These are phyloP conservation scores for Psilocybe cyanescens DNA, from an alignment of 768 basidiomycete genomes.

Conservation along the genomic window DNA sequence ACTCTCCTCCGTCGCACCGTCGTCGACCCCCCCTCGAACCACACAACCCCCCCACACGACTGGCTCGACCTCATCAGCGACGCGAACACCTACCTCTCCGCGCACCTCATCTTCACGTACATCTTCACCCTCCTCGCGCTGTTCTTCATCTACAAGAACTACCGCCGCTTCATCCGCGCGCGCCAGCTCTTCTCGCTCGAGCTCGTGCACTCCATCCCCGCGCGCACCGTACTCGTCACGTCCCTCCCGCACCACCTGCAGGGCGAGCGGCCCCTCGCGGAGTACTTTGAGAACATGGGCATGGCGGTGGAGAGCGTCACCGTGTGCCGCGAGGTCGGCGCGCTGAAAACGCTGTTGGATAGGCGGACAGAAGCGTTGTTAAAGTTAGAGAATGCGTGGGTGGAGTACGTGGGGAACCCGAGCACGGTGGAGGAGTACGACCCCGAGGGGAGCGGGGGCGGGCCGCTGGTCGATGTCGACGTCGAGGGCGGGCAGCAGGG, in stretches of 20 bases:
- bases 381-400: constrained; percentile 84
- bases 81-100: constrained; percentile 85
- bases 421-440: constrained; percentile 84
- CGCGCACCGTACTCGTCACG: constrained; percentile 89
- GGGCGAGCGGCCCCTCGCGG: constrained; percentile 83
- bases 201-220: constrained; percentile 92
- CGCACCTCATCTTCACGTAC: constrained; percentile 93
- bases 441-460: constrained; percentile 56
- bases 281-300: constrained; percentile 92
- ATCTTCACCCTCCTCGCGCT: constrained; percentile 88
- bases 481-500: constrained; percentile 54
- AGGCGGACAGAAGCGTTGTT: constrained; percentile 80
- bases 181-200: constrained; percentile 95
- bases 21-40: constrained; percentile 31
- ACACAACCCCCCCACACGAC: constrained; percentile 41
- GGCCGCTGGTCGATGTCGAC: constrained; percentile 54
- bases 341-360: constrained; percentile 74
- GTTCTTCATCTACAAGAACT: constrained; percentile 88
- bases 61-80: constrained; percentile 92
- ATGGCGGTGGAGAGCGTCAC: constrained; percentile 92
- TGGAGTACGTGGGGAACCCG: constrained; percentile 92
- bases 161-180: constrained; percentile 83
- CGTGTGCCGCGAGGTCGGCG: constrained; percentile 81
- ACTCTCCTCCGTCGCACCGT: constrained; percentile 24
- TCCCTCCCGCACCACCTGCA: constrained; percentile 84